Evolutionary conservation across 2,329 filamentous ascomycete genomes (phyloP).

Genomic region (Cercospora beticola): DNA sequence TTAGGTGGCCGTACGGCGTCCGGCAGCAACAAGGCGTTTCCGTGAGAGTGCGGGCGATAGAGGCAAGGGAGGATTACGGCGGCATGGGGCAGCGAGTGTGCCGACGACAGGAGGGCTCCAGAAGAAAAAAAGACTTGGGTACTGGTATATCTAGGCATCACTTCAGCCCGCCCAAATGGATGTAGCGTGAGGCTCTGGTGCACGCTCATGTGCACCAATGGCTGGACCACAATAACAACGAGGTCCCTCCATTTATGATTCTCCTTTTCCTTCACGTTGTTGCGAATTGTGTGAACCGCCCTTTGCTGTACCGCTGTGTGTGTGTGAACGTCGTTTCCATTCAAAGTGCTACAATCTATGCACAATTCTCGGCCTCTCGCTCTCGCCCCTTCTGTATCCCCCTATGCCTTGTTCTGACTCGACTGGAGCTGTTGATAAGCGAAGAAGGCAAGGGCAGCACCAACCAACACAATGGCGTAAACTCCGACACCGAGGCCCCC

Average conservation of each 20-base stretch:
- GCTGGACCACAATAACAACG: not conserved
- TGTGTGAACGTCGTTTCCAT: not conserved
- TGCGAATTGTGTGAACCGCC: not conserved
- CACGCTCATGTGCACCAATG: not conserved
- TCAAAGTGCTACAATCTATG: not conserved
- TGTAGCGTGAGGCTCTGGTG: constrained; percentile 5
- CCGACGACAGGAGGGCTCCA: not conserved
- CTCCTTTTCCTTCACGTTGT: not conserved
- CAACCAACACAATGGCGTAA: constrained; percentile 77
- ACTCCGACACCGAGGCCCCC: constrained; percentile 69
- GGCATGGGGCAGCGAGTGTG: not conserved
- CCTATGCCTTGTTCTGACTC: constrained; percentile 41
- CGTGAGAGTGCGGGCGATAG: not conserved
- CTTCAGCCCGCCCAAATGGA: constrained; percentile 1
- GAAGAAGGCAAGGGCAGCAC: constrained; percentile 73
- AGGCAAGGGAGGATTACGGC: not conserved
- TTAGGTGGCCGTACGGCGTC: not conserved
- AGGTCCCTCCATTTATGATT: not conserved
- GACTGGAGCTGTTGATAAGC: constrained; percentile 83
- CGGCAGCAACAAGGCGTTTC: not conserved
- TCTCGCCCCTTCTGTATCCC: not conserved
- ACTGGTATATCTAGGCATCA: not conserved
- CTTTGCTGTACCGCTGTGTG: not conserved
- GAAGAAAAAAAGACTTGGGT: not conserved
- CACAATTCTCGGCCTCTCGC: not conserved